Percentiles rank a stretch among this genome's conserved stretches.
Conservation (phyloP, 192 early-diverging fungal genomes). For the Rhizophagus sp. region DNA sequence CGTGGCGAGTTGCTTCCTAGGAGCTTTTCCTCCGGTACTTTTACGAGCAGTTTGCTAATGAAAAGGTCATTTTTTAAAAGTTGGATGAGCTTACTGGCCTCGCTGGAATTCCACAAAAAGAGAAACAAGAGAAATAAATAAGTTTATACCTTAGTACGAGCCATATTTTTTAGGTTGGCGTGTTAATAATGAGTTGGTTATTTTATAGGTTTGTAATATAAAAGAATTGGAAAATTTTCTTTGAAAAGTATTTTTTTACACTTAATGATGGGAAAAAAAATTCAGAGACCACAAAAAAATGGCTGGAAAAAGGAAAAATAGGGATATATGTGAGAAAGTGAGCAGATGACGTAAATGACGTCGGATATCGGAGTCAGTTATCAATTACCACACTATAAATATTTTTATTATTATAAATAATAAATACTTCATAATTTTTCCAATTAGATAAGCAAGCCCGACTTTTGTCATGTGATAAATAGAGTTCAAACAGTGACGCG, state of each 20-base stretch:
- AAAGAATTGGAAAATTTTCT: not conserved
- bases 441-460: too few relatives aligned
- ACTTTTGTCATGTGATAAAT: too few relatives aligned
- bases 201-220: not conserved
- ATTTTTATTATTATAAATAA: too few relatives aligned
- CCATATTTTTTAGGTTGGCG: conserved; percentile 2
- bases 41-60: conserved; percentile 33
- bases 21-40: conserved; percentile 80
- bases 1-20: conserved; percentile 94
- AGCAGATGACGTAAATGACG: not conserved
- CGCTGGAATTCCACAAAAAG: not conserved
- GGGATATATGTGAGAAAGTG: conserved; percentile 30
- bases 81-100: not conserved
- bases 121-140: not conserved
- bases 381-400: not conserved
- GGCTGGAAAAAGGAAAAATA: conserved; percentile 22
- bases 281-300: conserved; percentile 7
- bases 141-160: conserved; percentile 29
- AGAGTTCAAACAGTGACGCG: too few relatives aligned
- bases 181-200: not conserved
- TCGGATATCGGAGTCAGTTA: not conserved
- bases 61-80: not conserved
- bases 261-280: not conserved
- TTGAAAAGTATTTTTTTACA: not conserved
- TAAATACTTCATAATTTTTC: too few relatives aligned